Evolutionary conservation across 2,329 filamentous ascomycete species (phyloP).

Genomic region (Aspergillus sp.): DNA sequence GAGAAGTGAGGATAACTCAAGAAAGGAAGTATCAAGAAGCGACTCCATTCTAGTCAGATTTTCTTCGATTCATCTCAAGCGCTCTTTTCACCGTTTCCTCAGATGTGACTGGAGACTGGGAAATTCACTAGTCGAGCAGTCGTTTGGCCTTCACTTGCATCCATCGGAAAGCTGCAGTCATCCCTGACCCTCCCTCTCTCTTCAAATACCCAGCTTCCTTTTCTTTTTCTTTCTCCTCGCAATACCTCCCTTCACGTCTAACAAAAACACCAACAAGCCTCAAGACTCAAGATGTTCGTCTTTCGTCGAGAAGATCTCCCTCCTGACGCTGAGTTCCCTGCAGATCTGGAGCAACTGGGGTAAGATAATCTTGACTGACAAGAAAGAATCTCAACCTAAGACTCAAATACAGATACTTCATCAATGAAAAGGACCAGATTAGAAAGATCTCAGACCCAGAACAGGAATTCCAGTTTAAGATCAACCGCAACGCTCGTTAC

Average conservation of each 20-base stretch:
- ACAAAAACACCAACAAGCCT: background rate
- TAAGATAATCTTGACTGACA: constrained; percentile 34
- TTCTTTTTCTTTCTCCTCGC: constrained; percentile 1
- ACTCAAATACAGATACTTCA: constrained; percentile 60
- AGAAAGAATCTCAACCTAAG: background rate
- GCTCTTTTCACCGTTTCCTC: no score
- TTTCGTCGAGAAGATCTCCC: constrained; percentile 65
- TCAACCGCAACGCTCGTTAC: constrained; percentile 68
- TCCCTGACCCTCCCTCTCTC: no score
- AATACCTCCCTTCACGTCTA: background rate
- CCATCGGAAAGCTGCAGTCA: no score
- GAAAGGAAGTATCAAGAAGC: no score
- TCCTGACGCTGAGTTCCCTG: constrained; percentile 62
- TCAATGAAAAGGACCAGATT: constrained; percentile 72
- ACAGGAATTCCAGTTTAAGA: constrained; percentile 68
- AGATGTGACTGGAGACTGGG: no score
- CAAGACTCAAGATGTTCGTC: constrained; percentile 63
- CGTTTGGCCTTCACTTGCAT: no score
- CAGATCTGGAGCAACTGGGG: constrained; percentile 68
- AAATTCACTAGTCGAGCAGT: no score
- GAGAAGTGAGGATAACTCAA: no score
- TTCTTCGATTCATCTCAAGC: no score
- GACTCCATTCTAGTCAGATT: no score
- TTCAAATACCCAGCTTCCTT: constrained; percentile 1
- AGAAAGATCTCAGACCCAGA: constrained; percentile 64